Base-by-base conservation (phyloP, 768 basidiomycete species). In the Hygrophorus russula region DNA sequence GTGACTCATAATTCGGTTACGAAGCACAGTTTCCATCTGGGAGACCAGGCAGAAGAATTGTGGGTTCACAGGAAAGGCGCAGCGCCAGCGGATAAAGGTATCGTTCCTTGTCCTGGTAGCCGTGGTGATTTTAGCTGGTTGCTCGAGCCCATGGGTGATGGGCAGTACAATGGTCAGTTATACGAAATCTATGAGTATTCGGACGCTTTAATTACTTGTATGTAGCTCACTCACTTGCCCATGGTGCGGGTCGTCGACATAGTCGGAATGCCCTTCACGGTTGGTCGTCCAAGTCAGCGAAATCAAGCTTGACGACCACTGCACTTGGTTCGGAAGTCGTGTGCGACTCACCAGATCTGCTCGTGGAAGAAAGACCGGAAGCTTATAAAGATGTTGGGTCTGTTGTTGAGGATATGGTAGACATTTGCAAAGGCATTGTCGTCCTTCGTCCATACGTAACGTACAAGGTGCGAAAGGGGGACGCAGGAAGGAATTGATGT, bases 51-150 rank as follows among this genome's bases (percentile, higher is more conserved):
- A 1, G 37, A 37, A 14, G 49, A 59, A n/a, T 45, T 62, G 32
- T 66, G 63, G 62, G 46, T 66, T 0, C 64, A 66, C 44, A 48
- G 63, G n/a, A 64, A 66, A 49, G 64, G 64, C 8, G 64, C 64
- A 6, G 66, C 63, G 15, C 66, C 64, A 20, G 54, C 59, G 2
- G 59, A 63, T 42, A 46, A 54, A 45, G 64, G 62, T 7, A 41
- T 62, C 30, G 58, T 53, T 8, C 62, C 62, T 17, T 65, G 62
- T 51, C 65, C 66, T 9, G 65, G 66, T n/a, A 66, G 58, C 44
- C 56, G 65, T 11, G 66, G 65, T 8, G 55, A 60, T 41, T 63
- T 59, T 41, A 63, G 58, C 15, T 67, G 56, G 57, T 45, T 65
- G 14, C 55, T 67, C 1, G 51, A 53, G 37, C 61, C 63, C 3